phyloP scores from a whole-genome alignment of 2,329 filamentous ascomycete genomes.

The Scopulariopsis brevicaulis region DNA sequence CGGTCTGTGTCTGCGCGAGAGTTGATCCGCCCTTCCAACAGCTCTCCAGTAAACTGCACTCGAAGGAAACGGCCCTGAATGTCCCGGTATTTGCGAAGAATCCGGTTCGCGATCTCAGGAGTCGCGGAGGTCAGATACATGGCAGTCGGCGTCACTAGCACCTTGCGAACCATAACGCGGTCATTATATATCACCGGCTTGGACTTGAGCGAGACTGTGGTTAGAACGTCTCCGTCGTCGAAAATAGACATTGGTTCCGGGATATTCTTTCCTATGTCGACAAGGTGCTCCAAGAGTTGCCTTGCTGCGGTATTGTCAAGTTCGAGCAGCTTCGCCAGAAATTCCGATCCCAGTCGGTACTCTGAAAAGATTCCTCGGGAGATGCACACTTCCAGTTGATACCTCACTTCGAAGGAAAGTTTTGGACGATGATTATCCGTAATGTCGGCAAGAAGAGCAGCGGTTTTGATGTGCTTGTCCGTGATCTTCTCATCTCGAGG shows the following conservation, averaged over 20 bases:
- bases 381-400: slow-evolving; percentile 90
- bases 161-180: slow-evolving; percentile 66
- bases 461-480: background rate
- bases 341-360: slow-evolving; percentile 55
- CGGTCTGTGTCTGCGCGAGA: slow-evolving; percentile 37
- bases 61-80: slow-evolving; percentile 71
- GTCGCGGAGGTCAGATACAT: slow-evolving; percentile 67
- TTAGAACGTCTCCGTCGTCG: slow-evolving; percentile 21
- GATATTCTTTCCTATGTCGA: slow-evolving; percentile 48
- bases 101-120: slow-evolving; percentile 79
- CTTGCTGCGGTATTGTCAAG: slow-evolving; percentile 37
- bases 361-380: slow-evolving; percentile 69
- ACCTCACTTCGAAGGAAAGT: slow-evolving; percentile 64
- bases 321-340: slow-evolving; percentile 49
- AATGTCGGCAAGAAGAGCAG: slow-evolving; percentile 5
- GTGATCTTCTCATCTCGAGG: background rate
- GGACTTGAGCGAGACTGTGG: slow-evolving; percentile 33
- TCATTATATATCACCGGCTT: slow-evolving; percentile 51
- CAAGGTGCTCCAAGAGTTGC: slow-evolving; percentile 63
- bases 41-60: slow-evolving; percentile 82
- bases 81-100: slow-evolving; percentile 63
- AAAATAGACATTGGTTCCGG: slow-evolving; percentile 68
- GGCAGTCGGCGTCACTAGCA: slow-evolving; percentile 71
- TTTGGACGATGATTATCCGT: background rate
- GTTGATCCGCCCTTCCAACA: slow-evolving; percentile 47